phyloP scores from a whole-genome alignment of 1,284 basidiomycete genomes.

The Leccinum pseudoinsigne region DNA sequence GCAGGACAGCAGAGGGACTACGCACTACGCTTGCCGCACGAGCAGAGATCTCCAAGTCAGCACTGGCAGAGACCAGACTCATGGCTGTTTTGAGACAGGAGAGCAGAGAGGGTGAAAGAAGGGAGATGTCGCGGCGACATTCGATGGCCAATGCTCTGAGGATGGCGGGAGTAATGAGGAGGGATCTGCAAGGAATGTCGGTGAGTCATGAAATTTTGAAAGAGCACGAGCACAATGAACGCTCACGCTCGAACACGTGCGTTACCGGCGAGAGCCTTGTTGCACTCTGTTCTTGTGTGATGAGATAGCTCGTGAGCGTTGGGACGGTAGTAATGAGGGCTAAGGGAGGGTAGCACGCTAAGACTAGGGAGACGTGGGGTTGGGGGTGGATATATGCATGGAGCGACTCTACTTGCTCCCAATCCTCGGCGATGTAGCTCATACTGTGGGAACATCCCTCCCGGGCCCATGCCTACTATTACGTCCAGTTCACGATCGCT shows the following conservation, averaged over 20 bases:
- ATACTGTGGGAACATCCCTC: constrained; percentile 14
- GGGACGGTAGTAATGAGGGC: constrained; percentile 74
- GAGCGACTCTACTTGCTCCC: not conserved
- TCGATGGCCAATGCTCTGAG: constrained; percentile 86
- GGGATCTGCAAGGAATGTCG: constrained; percentile 49
- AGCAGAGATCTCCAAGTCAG: constrained; percentile 83
- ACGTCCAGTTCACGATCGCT: constrained; percentile 43
- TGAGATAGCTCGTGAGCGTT: constrained; percentile 90
- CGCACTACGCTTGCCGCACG: constrained; percentile 82
- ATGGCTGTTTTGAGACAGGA: constrained; percentile 73
- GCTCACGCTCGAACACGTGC: constrained; percentile 80
- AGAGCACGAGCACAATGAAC: not conserved
- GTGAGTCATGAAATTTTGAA: no score
- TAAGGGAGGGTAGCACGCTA: constrained; percentile 88
- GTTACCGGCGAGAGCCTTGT: constrained; percentile 71
- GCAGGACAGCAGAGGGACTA: constrained; percentile 16
- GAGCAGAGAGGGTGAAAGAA: constrained; percentile 81
- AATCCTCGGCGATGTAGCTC: not conserved
- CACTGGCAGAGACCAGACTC: constrained; percentile 47
- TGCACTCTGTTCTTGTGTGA: constrained; percentile 64
- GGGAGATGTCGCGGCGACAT: constrained; percentile 84
- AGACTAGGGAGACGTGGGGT: constrained; percentile 77
- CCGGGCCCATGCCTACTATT: not conserved
- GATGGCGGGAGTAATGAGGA: constrained; percentile 88
- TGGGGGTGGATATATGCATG: constrained; percentile 70